Evolutionary conservation across 345 rosid genomes (phyloP).

Genomic region (Populus davidiana): DNA sequence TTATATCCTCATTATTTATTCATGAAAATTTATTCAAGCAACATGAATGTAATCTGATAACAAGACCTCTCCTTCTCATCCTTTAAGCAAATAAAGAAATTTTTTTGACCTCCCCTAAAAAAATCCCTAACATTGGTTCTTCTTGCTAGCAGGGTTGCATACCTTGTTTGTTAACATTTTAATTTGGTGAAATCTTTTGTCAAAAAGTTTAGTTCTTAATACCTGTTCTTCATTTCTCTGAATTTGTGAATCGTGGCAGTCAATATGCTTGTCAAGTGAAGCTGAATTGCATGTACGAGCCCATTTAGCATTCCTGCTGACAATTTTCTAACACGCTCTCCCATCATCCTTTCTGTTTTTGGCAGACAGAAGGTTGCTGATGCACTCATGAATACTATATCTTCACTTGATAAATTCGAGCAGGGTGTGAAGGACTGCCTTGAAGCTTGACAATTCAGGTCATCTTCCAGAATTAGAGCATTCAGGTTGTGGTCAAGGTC

Average conservation of each 20-base stretch:
- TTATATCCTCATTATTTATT: background rate
- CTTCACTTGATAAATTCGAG: slow-evolving; percentile 60
- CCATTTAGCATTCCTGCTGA: background rate
- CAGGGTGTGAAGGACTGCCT: slow-evolving; percentile 58
- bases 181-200: background rate
- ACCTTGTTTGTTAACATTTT: background rate
- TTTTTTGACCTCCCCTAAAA: background rate
- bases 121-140: background rate
- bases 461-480: background rate
- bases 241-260: background rate
- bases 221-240: background rate
- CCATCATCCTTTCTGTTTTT: background rate
- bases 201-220: background rate
- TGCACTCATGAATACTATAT: slow-evolving; percentile 48
- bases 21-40: background rate
- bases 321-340: background rate
- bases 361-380: slow-evolving; percentile 48
- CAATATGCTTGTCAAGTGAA: background rate
- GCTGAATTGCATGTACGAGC: background rate
- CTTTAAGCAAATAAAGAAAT: background rate
- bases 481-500: slow-evolving; percentile 16
- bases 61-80: background rate
- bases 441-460: slow-evolving; percentile 35
- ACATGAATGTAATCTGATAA: background rate
- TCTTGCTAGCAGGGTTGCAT: background rate